phyloP scores from a whole-genome alignment of 176 grass and related monocot species.

The Paspalum notatum region DNA sequence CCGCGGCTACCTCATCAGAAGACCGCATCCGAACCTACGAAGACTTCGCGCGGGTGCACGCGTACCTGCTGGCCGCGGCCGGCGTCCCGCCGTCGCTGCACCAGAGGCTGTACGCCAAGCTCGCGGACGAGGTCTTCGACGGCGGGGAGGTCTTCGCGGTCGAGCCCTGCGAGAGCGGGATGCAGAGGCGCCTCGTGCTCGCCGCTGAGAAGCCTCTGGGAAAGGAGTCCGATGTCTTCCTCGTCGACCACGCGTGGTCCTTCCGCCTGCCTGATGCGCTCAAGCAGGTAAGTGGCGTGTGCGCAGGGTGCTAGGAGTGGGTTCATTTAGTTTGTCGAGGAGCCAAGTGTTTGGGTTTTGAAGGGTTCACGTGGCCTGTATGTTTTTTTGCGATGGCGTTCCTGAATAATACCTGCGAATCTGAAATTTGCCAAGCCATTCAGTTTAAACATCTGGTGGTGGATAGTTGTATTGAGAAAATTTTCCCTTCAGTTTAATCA shows the following conservation, averaged over 20 bases:
- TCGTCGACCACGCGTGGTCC: constrained; percentile 93
- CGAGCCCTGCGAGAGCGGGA: constrained; percentile 64
- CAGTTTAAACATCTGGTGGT: neutral
- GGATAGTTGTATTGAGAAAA: no score
- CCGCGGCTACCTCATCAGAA: neutral
- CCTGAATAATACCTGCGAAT: neutral
- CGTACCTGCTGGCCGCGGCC: constrained; percentile 68
- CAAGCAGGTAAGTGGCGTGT: constrained; percentile 56
- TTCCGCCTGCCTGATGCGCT: constrained; percentile 87
- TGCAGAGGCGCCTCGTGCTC: constrained; percentile 66
- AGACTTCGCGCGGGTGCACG: constrained; percentile 73
- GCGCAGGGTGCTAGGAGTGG: neutral
- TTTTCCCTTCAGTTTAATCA: neutral
- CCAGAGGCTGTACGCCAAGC: constrained; percentile 71
- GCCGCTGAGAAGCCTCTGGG: constrained; percentile 25
- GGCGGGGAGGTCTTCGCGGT: constrained; percentile 75
- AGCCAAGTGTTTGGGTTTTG: neutral
- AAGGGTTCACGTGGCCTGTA: neutral
- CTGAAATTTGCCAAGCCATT: neutral
- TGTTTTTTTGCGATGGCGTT: neutral
- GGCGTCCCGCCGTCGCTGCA: constrained; percentile 67
- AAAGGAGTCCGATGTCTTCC: constrained; percentile 76
- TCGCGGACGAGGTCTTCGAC: constrained; percentile 86
- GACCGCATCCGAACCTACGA: constrained; percentile 54
- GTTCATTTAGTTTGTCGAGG: neutral